A percentile compares a stretch with the other conserved stretches of the same genome.
These are phyloP conservation scores for Mortierella sp. DNA, from an alignment of 371 early-diverging fungal genomes.

Conservation along the genomic window DNA sequence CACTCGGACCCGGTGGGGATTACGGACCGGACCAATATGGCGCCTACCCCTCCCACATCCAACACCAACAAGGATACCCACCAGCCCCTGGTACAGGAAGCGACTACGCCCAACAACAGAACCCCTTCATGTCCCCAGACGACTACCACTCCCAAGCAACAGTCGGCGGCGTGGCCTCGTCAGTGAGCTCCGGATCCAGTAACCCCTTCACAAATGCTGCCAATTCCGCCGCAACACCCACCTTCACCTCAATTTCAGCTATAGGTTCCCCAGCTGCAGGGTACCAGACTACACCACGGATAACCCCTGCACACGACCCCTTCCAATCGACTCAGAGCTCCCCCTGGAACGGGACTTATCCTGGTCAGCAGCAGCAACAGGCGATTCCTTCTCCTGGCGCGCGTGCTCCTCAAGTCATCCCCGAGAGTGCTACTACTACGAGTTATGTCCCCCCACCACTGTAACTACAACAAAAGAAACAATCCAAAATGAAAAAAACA, in stretches of 20 bases:
- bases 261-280: background rate
- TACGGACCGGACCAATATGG: background rate
- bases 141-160: slow-evolving; percentile 23
- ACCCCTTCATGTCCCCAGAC: slow-evolving; percentile 35
- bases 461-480: slow-evolving; percentile 6
- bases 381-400: slow-evolving; percentile 36
- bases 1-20: background rate
- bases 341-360: slow-evolving; percentile 1
- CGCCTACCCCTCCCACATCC: slow-evolving; percentile 5
- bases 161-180: background rate
- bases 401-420: slow-evolving; percentile 37
- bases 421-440: slow-evolving; percentile 12
- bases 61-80: background rate
- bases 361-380: background rate
- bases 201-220: slow-evolving; percentile 27
- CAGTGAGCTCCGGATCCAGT: slow-evolving; percentile 3
- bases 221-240: background rate
- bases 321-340: slow-evolving; percentile 17
- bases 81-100: background rate
- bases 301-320: slow-evolving; percentile 16
- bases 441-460: slow-evolving; percentile 33
- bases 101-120: slow-evolving; percentile 6
- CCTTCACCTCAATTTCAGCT: background rate
- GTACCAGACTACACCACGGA: slow-evolving; percentile 15
- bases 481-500: background rate